phyloP scores from a whole-genome alignment of 1,284 basidiomycete species.

The Cerrena zonata region DNA sequence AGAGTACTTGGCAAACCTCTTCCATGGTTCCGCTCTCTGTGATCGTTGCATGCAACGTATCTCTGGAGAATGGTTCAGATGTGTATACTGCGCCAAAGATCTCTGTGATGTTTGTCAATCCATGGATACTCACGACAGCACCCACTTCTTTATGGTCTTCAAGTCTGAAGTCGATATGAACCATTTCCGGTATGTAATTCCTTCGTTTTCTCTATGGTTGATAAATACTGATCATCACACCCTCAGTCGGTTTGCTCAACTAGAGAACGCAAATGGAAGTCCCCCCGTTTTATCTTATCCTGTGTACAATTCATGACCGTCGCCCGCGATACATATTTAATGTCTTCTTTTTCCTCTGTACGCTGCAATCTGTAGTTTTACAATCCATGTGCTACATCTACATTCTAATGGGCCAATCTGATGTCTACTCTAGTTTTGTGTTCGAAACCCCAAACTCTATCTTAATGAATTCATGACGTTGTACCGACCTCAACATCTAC shows the following conservation, averaged over 20 bases:
- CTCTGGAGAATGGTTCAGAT: constrained; percentile 79
- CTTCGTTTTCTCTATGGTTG: background rate
- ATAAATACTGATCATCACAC: constrained; percentile 8
- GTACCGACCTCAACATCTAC: too few relatives aligned
- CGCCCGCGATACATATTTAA: background rate
- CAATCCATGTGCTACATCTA: too few relatives aligned
- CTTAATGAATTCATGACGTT: too few relatives aligned
- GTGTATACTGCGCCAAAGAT: constrained; percentile 79
- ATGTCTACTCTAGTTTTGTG: too few relatives aligned
- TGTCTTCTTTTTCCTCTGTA: background rate
- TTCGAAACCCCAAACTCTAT: too few relatives aligned
- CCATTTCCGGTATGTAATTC: constrained; percentile 18
- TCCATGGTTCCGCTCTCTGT: constrained; percentile 65
- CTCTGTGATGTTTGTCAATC: constrained; percentile 75
- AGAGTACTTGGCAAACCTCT: constrained; percentile 68
- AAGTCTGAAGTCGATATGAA: constrained; percentile 38
- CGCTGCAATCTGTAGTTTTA: too few relatives aligned
- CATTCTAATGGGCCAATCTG: too few relatives aligned
- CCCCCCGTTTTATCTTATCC: constrained; percentile 42
- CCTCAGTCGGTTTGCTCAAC: constrained; percentile 49
- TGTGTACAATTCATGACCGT: constrained; percentile 13
- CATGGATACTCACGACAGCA: constrained; percentile 73
- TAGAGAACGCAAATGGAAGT: constrained; percentile 48
- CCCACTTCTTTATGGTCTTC: constrained; percentile 81
- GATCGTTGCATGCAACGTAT: constrained; percentile 74